Evolutionary conservation across 2,329 filamentous ascomycete species (phyloP), one percentile per base, ranked within the genome.

Genomic region (Cercospora sesami): DNA sequence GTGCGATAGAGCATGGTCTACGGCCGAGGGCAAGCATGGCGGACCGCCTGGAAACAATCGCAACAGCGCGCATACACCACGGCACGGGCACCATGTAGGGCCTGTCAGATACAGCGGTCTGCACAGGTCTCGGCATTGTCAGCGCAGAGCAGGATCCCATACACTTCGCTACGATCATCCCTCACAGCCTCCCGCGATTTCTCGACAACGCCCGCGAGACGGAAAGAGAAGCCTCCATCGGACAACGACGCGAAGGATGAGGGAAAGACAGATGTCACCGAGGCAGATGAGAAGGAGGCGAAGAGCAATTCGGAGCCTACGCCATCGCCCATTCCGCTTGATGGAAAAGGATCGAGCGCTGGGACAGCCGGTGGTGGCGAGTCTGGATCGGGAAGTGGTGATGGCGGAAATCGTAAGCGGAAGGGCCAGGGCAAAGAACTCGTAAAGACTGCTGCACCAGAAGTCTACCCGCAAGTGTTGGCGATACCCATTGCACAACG

Each of bases 401-500:
- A 86, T 45, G 88, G 90, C 73, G 86, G 90, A 26, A 88, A 90
- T 60, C 90, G 88, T 80, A 91, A 89, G 76, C 89, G 92, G 64
- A 94, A 91, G 77, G 85, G 89, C 60, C 79, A 82, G n/a, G 92
- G 95, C 68, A 89, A 88, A 76, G 75, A 76, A 26, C 84, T 98
- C 45, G 89, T 93, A 75, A 98, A 98, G 81, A 91, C 93, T 1
- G 88, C 90, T 2, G 91, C 98, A 14, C 95, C 95, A 14, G 95
- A 99, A 69, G 90, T 97, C 53, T 99, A 99, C 79, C 95, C 95
- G 3, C 95, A 98, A 79, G 94, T 99, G 65, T 92, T 99, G 86
- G 94, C 94, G 2, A 96, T 99, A 65, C 95, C 95, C 7, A 97
- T 99, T 75, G 91, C 93, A 30, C 93, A 96, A 79, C 87, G 95